Base-by-base conservation (phyloP, 2,329 filamentous ascomycete genomes). In the Neofusicoccum cordaticola region DNA sequence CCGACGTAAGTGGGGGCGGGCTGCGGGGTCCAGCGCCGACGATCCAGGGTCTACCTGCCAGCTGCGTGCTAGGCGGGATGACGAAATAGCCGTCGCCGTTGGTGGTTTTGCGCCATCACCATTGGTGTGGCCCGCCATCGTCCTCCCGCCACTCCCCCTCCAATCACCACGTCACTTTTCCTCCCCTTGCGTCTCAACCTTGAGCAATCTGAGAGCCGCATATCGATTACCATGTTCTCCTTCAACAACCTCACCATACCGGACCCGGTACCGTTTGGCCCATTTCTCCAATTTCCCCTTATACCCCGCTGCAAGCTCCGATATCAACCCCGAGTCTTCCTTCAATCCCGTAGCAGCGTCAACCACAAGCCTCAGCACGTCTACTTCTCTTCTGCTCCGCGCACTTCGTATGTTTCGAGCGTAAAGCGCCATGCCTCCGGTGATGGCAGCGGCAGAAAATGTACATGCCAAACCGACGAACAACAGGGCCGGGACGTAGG, bases 401-500 rank as follows among this genome's bases (percentile, higher is more conserved):
- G n/a, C 50, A 2, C 37, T 13, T 34, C 31, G 27, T n/a, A 17
- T 13, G 17, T n/a, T 12, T 45, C 9, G 7, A 27, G 58, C 17
- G 7, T 12, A 39, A 8, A 50, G 11, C 31, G 45, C 45, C 58
- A 62, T 39, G 6, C 15, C 45, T 4, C 12, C 45, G 19, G 58
- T 62, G 2, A 62, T n/a, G 15, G 13, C 19, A 1, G 9, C 58
- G 8, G 58, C 58, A 1, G 2, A 17, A 7, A 62, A 6, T 34
- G 51, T 3, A 17, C 44, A 41, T 34, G 34, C 3, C 45, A 62
- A n/a, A 2, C 45, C 67, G 5, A 67, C 13, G 2, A 69, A 17
- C 15, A 69, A 35, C 8, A 69, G 64, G 22, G 51, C 50, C 9
- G 67, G 68, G 4, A 69, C 67, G 27, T 68, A 67, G 9, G 67